A percentile compares a stretch with the other conserved stretches of the same genome.
Evolutionary conservation across 2,329 filamentous ascomycete species (phyloP).

Genomic region (Aureobasidium musti): DNA sequence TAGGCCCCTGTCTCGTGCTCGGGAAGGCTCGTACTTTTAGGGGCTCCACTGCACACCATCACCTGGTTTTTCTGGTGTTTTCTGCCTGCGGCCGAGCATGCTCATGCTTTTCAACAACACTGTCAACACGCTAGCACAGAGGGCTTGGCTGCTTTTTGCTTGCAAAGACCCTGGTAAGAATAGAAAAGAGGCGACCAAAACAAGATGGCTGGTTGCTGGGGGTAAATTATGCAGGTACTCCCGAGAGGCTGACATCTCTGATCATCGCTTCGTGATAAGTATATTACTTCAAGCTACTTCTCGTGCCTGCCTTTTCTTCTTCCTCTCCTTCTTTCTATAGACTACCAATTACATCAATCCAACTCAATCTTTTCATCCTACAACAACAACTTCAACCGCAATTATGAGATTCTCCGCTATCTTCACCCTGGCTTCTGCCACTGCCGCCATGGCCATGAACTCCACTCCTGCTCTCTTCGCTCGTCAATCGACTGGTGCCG

Average conservation of each 20-base stretch:
- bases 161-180: slow-evolving; percentile 1
- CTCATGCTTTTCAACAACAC: slow-evolving; percentile 25
- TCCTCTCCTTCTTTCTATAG: not conserved
- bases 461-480: slow-evolving; percentile 21
- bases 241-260: slow-evolving; percentile 20
- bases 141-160: slow-evolving; percentile 11
- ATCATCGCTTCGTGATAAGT: slow-evolving; percentile 22
- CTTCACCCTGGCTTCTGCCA: slow-evolving; percentile 24
- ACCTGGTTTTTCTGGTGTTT: not conserved
- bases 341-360: not conserved
- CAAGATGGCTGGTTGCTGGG: slow-evolving; percentile 25
- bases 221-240: slow-evolving; percentile 25
- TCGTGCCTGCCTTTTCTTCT: not conserved
- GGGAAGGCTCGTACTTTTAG: slow-evolving; percentile 22
- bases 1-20: slow-evolving; percentile 22
- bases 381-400: slow-evolving; percentile 7
- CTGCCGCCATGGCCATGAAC: slow-evolving; percentile 12
- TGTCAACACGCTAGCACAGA: slow-evolving; percentile 13
- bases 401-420: slow-evolving; percentile 20
- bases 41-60: slow-evolving; percentile 22
- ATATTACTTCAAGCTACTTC: slow-evolving; percentile 19
- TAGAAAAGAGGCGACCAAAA: slow-evolving; percentile 17
- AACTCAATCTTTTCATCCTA: not conserved
- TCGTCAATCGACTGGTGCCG: not conserved
- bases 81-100: slow-evolving; percentile 9